Conservation (phyloP, 164 flowering plant genomes). For the Buxus sempervirens region DNA sequence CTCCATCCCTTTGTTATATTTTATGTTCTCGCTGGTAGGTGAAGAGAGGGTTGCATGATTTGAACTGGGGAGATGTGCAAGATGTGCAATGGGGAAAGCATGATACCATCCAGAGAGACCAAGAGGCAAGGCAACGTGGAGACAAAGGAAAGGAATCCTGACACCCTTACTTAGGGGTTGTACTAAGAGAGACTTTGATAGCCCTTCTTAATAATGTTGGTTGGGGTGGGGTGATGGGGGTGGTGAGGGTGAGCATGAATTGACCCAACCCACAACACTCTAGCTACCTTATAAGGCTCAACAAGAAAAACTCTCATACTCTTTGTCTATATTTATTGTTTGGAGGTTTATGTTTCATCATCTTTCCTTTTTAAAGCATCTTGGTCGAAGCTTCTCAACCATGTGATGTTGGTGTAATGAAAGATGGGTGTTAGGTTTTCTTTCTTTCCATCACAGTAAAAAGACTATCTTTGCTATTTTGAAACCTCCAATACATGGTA, state of each 20-base stretch:
- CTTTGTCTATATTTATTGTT: too few species aligned
- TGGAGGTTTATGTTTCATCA: not conserved
- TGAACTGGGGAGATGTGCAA: slow-evolving; percentile 6
- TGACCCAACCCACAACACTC: slow-evolving; percentile 15
- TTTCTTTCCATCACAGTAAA: not conserved
- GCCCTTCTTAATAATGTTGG: slow-evolving; percentile 24
- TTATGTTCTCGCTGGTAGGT: not conserved
- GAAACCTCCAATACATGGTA: not conserved
- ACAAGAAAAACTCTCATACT: not conserved
- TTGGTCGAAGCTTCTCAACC: not conserved
- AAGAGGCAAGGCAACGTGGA: slow-evolving; percentile 25
- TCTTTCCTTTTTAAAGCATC: not conserved
- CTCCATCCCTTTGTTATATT: not conserved
- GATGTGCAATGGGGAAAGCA: slow-evolving; percentile 13
- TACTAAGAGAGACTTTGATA: slow-evolving; percentile 15
- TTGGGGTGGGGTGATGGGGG: slow-evolving; percentile 10
- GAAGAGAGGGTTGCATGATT: not conserved
- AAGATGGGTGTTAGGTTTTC: not conserved
- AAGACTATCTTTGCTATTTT: not conserved
- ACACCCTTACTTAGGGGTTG: slow-evolving; percentile 21
- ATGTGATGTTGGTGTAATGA: not conserved
- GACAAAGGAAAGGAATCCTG: slow-evolving; percentile 32
- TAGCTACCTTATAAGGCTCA: not conserved
- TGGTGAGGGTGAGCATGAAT: slow-evolving; percentile 21
- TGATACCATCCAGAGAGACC: slow-evolving; percentile 17